Evolutionary conservation across 805 yeast genomes (phyloP), one percentile per base, ranked within the genome.

Genomic region (Metschnikowia bowlesiae): DNA sequence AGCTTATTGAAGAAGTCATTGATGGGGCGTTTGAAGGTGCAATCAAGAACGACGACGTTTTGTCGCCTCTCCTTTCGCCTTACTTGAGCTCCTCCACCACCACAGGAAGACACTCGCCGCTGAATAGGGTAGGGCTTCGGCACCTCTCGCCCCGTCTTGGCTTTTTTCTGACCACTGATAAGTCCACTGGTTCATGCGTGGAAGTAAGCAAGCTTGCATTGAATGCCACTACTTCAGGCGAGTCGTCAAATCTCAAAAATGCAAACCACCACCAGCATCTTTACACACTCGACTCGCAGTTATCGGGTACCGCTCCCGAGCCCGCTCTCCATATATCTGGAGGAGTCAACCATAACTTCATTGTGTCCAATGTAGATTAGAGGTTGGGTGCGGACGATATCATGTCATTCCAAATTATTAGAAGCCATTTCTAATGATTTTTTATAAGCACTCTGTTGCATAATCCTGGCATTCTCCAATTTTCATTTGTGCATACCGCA

Each of bases 11-110:
- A 39, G 71, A 69, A 26, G 78, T 78, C 4, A 74, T 79, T 11
- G 81, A 76, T 30, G 74, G 67, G 7, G 75, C 81, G 1, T 60
- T 79, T 8, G 78, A 71, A 48, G 77, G 74, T 39, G 81, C 82
- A 2, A 74, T 79, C 6, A 60, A 60, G 28, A 62, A 69, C 30
- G 81, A 79, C 56, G 80, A 73, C 50, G 59, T 68, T 30, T 59
- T 79, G 41, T 70, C 78, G 4, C 81, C 82, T 0, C 54, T 77
- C 0, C 62, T 79, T 37, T 71, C 80, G 6, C 83, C 84, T 1
- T 63, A 70, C 41, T 52, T 73, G 46, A 60, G 54, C 8, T 50
- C 67, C 2, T 39, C 55, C 14, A 39, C 50, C 10, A 39, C 53
- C 10, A 28, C 22, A 2, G 42, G 13, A 26, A 51, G 32, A 29